Base-by-base conservation (phyloP, 768 basidiomycete species). In the Podaxis carcinomalis region DNA sequence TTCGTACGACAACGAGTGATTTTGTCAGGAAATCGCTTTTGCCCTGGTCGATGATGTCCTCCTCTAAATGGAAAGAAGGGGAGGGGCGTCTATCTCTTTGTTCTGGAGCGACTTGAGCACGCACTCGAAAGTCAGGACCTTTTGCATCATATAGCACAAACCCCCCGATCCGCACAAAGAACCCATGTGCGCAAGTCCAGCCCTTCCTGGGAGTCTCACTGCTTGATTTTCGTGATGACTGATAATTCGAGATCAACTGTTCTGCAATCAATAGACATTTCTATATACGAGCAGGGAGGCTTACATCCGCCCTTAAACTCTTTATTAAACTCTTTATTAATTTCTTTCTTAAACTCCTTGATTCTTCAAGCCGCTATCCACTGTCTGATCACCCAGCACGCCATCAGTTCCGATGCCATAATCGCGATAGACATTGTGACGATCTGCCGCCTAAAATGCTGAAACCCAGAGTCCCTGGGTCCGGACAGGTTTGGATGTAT, bases 151-250 rank as follows among this genome's bases (percentile, higher is more conserved):
- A 54, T 27, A 56, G 23, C 25, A 65, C 37, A 21, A 65, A 61
- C 5, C 64, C 62, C 59, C 62, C 64, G n/a, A 61, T 63, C 21
- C 58, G 58, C 13, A 63, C 27, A 32, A 61, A 63, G 42, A 63
- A 63, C 2, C 58, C 62, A 46, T 65, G 64, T 3, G 53, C 51
- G 51, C 57, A 5, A 5, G 64, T 65, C 64, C 64, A 65, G 10
- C 68, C 62, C 37, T 75, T 13, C 28, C 11, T 14, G 6, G 52
- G n/a, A 10, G 7, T 19, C 7, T 39, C 52, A 53, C 19, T 37
- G 6, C 13, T 23, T 53, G 16, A 53, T 36, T 14, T 9, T 19
- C 0, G 5, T 36, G 28, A 19, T 4, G 5, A 53, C 13, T 11
- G 52, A 37, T 35, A 25, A 6, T 6, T 21, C 37, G 3, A 37